Base-by-base conservation (phyloP, 73 alveolate species). In the Paramecium tetraurelia region DNA sequence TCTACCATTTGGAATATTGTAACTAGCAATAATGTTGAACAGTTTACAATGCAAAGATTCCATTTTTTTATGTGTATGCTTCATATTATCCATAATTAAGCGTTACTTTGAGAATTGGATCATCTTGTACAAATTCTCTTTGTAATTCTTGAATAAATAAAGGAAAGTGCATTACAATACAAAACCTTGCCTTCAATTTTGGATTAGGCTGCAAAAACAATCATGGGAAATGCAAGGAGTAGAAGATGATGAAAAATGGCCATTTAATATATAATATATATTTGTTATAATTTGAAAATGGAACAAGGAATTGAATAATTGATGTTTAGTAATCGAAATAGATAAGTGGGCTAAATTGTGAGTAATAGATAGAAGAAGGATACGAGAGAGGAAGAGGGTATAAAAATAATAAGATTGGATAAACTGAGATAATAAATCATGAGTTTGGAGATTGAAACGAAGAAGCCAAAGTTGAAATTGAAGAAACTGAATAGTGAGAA, bases 1-100 rank as follows among this genome's bases (percentile, higher is more conserved):
- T 80, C 90, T 80, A 1, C 90, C 90, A 80, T 22, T 24, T 16
- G 90, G 90, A 3, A 80, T 48, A 80, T 80, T 80, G 31, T 80
- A 46, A 80, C 90, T 80, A 63, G 4, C 10, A 22, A 44, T 14
- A 22, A 46, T n/a, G n/a, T 43, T 24, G 29, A 44, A 12, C 3
- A 44, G 1, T 31, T 10, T 80, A 80, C 90, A 80, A 80, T 24
- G 44, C 76, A 80, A 80, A 80, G 5, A 44, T 24, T 20, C 90
- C 90, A 80, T 80, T 80, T 20, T 22, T 80, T 80, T 80, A 63
- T 0, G 72, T 22, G 7, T 10, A 22, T 16, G 90, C 24, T 40
- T 46, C 43, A 44, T 44, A 80, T 80, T 80, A 80, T 43, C 90
- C 90, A 80, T 80, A 48, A 80, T 80, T 80, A 3, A 80, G 57